Evolutionary conservation across 164 flowering plant species (phyloP), one percentile per base, ranked within the genome.

Genomic region (Euptelea pleiosperma): DNA sequence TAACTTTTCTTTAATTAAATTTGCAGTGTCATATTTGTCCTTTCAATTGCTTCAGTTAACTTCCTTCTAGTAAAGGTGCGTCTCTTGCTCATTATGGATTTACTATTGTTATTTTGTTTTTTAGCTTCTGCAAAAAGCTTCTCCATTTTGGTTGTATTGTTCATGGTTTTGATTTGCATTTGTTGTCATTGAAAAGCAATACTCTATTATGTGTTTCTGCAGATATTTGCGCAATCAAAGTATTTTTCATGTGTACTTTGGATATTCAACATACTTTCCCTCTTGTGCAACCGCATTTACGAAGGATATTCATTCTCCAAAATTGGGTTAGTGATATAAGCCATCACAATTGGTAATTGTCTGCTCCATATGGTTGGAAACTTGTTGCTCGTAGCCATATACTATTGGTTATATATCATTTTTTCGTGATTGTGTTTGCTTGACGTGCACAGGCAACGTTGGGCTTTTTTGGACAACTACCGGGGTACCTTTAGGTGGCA

Each of bases 401-500:
- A 8, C 12, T 25, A 49, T 34, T 56, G 31, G 45, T 57, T 22
- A 36, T 40, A 8, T 47, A 24, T 53, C 36, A 1, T 25, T n/a
- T 39, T 35, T 52, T 25, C 29, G 16, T 46, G 7, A 47, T 60
- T 40, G 6, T 36, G 22, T 58, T 52, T 42, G 8, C 42, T 67
- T 29, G 6, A 31, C 60, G 24, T 70, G 63, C n/a, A 3, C 63
- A 93, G 99, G 70, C 76, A 77, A 57, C 67, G 37, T 24, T 85
- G 77, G 83, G 82, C 84, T 60, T 85, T 70, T 70, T 69, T 93
- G 73, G 97, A 93, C 75, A 67, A 78, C 53, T 88, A 74, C 53
- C 86, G 96, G 24, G 97, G 99, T 18, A 74, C 84, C 54, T 93
- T 93, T 70, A 82, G 99, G 58, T 93, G 99, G 99, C 97, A 93